Conservation (phyloP, 805 yeast genomes). For the Torulaspora quercuum region DNA sequence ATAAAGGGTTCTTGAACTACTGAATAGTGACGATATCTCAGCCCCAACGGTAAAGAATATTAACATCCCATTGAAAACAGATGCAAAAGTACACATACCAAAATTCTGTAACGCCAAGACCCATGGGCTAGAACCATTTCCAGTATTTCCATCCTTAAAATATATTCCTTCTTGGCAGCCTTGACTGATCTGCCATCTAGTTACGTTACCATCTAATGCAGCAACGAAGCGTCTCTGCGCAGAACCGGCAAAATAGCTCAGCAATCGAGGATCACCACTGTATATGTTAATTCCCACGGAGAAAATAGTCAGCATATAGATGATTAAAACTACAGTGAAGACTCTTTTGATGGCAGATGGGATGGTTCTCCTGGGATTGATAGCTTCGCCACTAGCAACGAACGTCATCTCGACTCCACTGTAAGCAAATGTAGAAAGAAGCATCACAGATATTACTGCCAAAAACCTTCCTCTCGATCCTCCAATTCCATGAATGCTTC, state of each 20-base stretch:
- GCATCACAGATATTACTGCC: conserved; percentile 56
- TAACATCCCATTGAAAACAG: conserved; percentile 50
- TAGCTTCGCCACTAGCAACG: conserved; percentile 82
- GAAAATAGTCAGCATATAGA: conserved; percentile 65
- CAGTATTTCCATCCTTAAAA: conserved; percentile 45
- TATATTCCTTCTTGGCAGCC: conserved; percentile 66
- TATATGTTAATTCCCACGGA: conserved; percentile 69
- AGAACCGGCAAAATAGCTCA: conserved; percentile 45
- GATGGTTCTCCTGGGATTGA: conserved; percentile 70
- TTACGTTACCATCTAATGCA: conserved; percentile 17
- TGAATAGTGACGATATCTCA: conserved; percentile 54
- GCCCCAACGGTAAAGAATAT: conserved; percentile 56
- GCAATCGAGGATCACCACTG: conserved; percentile 71
- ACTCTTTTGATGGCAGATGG: conserved; percentile 76
- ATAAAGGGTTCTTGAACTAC: conserved; percentile 58
- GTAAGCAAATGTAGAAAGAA: conserved; percentile 69
- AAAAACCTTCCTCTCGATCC: conserved; percentile 60
- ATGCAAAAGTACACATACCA: conserved; percentile 48
- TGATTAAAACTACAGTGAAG: conserved; percentile 63
- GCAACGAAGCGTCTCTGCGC: conserved; percentile 15
- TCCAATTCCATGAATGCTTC: conserved; percentile 53
- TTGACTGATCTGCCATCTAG: conserved; percentile 60
- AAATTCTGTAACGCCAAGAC: conserved; percentile 53
- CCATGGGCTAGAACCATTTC: conserved; percentile 56
- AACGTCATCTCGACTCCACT: conserved; percentile 81